Conservation (phyloP, 1,284 basidiomycete species). For the Tausonia pullulans region DNA sequence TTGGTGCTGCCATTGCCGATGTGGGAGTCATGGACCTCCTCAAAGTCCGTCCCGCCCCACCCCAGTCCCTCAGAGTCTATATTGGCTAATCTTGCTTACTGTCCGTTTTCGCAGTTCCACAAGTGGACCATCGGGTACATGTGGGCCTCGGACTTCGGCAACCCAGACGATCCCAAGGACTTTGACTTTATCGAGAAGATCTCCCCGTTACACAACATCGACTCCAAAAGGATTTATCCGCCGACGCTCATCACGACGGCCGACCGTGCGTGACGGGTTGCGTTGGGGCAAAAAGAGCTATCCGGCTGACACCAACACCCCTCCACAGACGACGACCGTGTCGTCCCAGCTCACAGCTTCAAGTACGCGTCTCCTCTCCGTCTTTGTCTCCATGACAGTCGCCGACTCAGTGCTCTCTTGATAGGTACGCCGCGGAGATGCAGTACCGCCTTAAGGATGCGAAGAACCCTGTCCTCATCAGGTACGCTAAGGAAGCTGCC, state of each 20-base stretch:
- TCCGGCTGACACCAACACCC: background rate
- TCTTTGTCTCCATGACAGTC: background rate
- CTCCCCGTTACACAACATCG: constrained; percentile 64
- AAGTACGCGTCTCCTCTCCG: constrained; percentile 38
- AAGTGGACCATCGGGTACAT: constrained; percentile 24
- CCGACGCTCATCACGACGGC: constrained; percentile 60
- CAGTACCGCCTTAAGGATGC: constrained; percentile 55
- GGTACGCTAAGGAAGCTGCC: constrained; percentile 23
- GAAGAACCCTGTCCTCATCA: constrained; percentile 55
- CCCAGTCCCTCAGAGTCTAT: no score
- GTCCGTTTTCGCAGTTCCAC: constrained; percentile 19
- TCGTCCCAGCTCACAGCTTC: constrained; percentile 70
- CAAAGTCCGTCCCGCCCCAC: constrained; percentile 40
- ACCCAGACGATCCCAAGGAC: constrained; percentile 58
- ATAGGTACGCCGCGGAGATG: constrained; percentile 47
- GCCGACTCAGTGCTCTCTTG: background rate
- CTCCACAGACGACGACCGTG: constrained; percentile 60
- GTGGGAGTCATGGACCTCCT: constrained; percentile 74
- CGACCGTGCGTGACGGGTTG: constrained; percentile 47
- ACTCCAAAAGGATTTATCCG: constrained; percentile 45
- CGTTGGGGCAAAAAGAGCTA: background rate
- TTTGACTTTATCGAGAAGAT: constrained; percentile 72
- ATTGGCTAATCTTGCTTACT: background rate
- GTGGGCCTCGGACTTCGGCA: constrained; percentile 73
- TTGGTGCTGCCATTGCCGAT: constrained; percentile 67